Conservation (phyloP, 1,284 basidiomycete species). For the Ceraceosorus guamensis region DNA sequence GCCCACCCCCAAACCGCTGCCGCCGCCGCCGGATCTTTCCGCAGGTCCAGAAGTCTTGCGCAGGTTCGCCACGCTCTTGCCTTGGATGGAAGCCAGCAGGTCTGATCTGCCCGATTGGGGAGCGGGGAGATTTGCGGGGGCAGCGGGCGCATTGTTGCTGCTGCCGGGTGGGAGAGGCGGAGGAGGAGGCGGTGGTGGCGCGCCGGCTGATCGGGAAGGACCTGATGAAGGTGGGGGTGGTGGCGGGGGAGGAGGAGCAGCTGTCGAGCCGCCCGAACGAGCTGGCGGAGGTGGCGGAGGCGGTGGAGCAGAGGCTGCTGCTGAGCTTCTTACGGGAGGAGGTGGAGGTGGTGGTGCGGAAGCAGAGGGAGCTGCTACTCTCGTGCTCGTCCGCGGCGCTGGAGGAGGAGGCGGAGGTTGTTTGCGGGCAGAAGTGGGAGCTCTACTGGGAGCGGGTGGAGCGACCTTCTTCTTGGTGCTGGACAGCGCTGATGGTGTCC, state of each 20-base stretch:
- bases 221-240: conserved; percentile 15
- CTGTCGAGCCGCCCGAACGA: conserved; percentile 4
- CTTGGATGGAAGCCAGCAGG: conserved; percentile 63
- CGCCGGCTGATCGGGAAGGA: conserved; percentile 11
- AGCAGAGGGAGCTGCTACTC: conserved; percentile 17
- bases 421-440: conserved; percentile 36
- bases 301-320: conserved; percentile 48
- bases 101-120: conserved; percentile 53
- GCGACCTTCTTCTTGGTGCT: conserved; percentile 53
- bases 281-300: conserved; percentile 48
- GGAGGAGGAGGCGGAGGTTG: conserved; percentile 35
- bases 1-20: too few species aligned
- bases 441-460: conserved; percentile 52
- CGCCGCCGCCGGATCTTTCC: too few species aligned
- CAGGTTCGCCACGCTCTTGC: conserved; percentile 64
- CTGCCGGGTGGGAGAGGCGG: conserved; percentile 18
- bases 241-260: conserved; percentile 19
- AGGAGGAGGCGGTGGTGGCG: conserved; percentile 27
- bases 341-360: conserved; percentile 42
- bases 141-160: conserved; percentile 8
- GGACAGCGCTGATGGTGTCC: conserved; percentile 7
- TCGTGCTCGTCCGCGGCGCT: not conserved
- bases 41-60: conserved; percentile 55
- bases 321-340: conserved; percentile 44
- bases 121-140: conserved; percentile 2